Percentiles rank a stretch among this genome's conserved stretches.
phyloP scores from a whole-genome alignment of 73 alveolate species.

The Paraurostyla sp. region DNA sequence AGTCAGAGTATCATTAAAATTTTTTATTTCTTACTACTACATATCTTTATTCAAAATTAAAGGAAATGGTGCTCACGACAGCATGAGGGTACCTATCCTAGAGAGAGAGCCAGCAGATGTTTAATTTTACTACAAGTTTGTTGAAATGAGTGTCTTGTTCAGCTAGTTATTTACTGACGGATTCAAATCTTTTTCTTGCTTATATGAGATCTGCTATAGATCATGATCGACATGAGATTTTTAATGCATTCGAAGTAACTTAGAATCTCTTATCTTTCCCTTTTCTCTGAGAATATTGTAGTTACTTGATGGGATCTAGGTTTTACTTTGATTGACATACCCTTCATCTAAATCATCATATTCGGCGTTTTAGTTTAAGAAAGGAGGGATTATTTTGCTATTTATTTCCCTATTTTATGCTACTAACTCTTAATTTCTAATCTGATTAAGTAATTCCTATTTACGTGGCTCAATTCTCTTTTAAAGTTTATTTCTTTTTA shows the following conservation, averaged over 20 bases:
- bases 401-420: neutral
- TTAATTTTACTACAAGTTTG: too few species aligned
- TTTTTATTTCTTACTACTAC: constrained; percentile 13
- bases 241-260: neutral
- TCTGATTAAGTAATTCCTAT: neutral
- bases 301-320: neutral
- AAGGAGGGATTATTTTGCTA: neutral
- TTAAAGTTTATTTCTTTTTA: neutral
- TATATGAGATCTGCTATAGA: neutral
- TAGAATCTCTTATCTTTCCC: neutral
- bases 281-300: neutral
- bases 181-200: too few species aligned
- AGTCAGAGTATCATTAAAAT: neutral
- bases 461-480: neutral
- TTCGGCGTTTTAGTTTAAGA: neutral
- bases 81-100: neutral
- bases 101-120: too few species aligned
- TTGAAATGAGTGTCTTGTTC: too few species aligned
- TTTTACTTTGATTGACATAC: neutral
- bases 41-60: neutral
- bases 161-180: too few species aligned
- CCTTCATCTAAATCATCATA: neutral
- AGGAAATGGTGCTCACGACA: neutral
- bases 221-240: neutral
- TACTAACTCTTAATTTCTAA: neutral